Conservation (phyloP, 2,329 filamentous ascomycete species). For the Microcyclospora pomicola region DNA sequence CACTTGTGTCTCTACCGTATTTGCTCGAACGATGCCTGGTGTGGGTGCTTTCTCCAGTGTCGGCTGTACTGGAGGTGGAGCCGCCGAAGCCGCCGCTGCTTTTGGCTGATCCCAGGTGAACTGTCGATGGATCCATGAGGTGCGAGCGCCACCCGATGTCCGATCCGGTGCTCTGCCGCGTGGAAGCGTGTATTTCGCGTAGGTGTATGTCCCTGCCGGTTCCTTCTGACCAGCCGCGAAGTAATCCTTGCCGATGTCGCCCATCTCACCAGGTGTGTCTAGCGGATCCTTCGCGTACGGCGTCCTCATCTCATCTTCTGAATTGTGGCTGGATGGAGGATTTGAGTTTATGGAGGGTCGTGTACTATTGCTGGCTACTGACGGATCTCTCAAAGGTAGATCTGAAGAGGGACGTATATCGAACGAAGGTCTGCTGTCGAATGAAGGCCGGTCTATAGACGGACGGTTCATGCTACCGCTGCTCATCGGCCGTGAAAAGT, state of each 20-base stretch:
- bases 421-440: slow-evolving; percentile 10
- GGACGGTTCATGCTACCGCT: slow-evolving; percentile 37
- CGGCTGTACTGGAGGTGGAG: not conserved
- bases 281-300: not conserved
- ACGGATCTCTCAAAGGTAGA: slow-evolving; percentile 12
- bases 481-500: slow-evolving; percentile 87
- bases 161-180: slow-evolving; percentile 68
- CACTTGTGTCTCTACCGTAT: not conserved
- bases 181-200: slow-evolving; percentile 72
- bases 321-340: slow-evolving; percentile 24
- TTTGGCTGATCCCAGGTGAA: slow-evolving; percentile 40
- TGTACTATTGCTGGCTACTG: slow-evolving; percentile 15
- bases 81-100: slow-evolving; percentile 1
- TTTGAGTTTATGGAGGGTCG: slow-evolving; percentile 11
- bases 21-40: not conserved
- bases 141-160: slow-evolving; percentile 45
- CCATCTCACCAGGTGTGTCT: slow-evolving; percentile 4
- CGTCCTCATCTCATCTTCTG: slow-evolving; percentile 18
- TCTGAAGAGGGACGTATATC: slow-evolving; percentile 12
- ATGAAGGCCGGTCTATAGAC: slow-evolving; percentile 24
- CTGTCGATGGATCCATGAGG: slow-evolving; percentile 33
- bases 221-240: not conserved
- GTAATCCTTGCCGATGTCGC: slow-evolving; percentile 1
- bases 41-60: not conserved
- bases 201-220: slow-evolving; percentile 59